Evolutionary conservation across 768 basidiomycete genomes (phyloP).

Genomic region (Leccinum aurantiacum): DNA sequence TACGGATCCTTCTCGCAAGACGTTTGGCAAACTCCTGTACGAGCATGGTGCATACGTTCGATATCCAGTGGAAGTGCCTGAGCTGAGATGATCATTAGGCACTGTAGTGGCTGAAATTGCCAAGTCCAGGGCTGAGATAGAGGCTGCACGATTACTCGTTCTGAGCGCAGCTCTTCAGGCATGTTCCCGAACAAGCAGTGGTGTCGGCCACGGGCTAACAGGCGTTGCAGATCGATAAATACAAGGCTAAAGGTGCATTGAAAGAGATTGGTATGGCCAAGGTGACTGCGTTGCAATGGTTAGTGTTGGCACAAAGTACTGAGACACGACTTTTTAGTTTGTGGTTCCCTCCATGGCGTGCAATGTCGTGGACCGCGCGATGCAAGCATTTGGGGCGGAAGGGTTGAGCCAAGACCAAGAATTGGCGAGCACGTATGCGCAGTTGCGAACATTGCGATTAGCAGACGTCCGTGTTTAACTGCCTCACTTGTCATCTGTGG

Average conservation of each 20-base stretch:
- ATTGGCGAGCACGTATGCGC: slow-evolving; percentile 76
- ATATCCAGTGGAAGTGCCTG: neutral
- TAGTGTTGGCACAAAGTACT: neutral
- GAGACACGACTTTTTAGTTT: slow-evolving; percentile 53
- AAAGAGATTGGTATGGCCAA: slow-evolving; percentile 99
- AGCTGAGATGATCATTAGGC: slow-evolving; percentile 43
- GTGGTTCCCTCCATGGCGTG: slow-evolving; percentile 91
- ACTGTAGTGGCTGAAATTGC: slow-evolving; percentile 91
- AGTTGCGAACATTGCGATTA: slow-evolving; percentile 81
- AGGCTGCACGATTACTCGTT: slow-evolving; percentile 83
- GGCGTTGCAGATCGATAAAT: slow-evolving; percentile 75
- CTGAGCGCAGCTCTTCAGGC: slow-evolving; percentile 88
- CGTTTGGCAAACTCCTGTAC: slow-evolving; percentile 89
- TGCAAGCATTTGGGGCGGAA: slow-evolving; percentile 96
- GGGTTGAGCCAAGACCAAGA: slow-evolving; percentile 89
- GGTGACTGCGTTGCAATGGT: slow-evolving; percentile 41
- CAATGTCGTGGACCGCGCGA: slow-evolving; percentile 88
- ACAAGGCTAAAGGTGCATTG: slow-evolving; percentile 89
- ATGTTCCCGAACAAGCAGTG: slow-evolving; percentile 12
- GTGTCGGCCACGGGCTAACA: slow-evolving; percentile 3
- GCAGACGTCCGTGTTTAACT: slow-evolving; percentile 63
- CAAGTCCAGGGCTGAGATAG: slow-evolving; percentile 90
- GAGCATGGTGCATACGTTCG: slow-evolving; percentile 69
- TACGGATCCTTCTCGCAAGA: slow-evolving; percentile 88
- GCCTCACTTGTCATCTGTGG: neutral